Evolutionary conservation across 129 eudicot species (phyloP).

Genomic region (Ambrosia artemisiifolia): DNA sequence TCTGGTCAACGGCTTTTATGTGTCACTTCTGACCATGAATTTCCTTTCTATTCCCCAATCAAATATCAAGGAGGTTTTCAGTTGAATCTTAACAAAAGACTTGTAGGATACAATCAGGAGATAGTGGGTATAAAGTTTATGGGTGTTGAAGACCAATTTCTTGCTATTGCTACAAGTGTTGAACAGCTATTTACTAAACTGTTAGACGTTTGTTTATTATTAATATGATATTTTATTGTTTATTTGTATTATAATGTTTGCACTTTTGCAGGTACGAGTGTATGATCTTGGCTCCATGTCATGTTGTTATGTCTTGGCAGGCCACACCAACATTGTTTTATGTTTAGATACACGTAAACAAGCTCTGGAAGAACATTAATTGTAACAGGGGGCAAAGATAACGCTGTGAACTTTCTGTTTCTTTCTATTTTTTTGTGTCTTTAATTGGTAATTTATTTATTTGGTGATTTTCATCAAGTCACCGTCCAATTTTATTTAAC

Average conservation of each 20-base stretch:
- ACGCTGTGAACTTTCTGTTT: conserved; percentile 45
- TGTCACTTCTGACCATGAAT: conserved; percentile 89
- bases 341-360: conserved; percentile 90
- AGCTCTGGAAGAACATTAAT: too few species aligned
- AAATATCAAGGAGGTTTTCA: conserved; percentile 41
- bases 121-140: conserved; percentile 87
- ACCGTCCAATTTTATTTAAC: conserved; percentile 1
- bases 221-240: not conserved
- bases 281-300: conserved; percentile 94
- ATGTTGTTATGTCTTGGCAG: conserved; percentile 80
- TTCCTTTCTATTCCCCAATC: conserved; percentile 55
- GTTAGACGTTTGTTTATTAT: not conserved
- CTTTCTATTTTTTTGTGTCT: not conserved
- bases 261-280: conserved; percentile 63
- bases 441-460: not conserved
- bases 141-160: conserved; percentile 78
- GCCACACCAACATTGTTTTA: conserved; percentile 73
- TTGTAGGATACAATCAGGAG: conserved; percentile 89
- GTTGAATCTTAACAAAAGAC: conserved; percentile 54
- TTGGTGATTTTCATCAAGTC: not conserved
- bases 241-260: conserved; percentile 7
- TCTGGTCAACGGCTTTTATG: conserved; percentile 68
- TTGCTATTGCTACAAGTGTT: conserved; percentile 91
- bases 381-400: conserved; percentile 94
- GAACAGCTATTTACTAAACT: conserved; percentile 52